Percentiles rank a stretch among this genome's conserved stretches.
phyloP scores from a whole-genome alignment of 495 filamentous ascomycete genomes.

The Immersiella caudata region DNA sequence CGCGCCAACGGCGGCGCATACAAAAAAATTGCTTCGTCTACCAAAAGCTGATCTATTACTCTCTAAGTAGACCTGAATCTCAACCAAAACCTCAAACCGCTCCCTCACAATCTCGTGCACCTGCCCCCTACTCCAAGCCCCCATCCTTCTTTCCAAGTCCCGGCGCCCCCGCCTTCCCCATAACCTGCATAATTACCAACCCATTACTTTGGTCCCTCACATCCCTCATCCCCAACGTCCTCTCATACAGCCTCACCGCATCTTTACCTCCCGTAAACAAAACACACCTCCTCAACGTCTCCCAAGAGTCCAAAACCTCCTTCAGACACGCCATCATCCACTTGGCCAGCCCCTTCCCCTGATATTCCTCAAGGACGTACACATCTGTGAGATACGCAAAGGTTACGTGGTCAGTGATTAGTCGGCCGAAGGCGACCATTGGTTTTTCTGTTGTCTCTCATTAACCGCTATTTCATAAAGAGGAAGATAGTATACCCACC shows the following conservation, averaged over 20 bases:
- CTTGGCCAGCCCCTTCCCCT: constrained; percentile 61
- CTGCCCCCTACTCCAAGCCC: neutral
- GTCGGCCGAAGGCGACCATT: constrained; percentile 62
- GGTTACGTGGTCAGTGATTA: constrained; percentile 66
- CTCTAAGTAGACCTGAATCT: neutral
- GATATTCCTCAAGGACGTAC: constrained; percentile 58
- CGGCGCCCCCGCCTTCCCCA: constrained; percentile 1
- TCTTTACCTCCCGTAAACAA: constrained; percentile 48
- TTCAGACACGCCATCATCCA: constrained; percentile 65
- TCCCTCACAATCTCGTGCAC: too few relatives aligned
- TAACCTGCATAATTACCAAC: constrained; percentile 38
- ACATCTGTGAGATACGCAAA: constrained; percentile 74
- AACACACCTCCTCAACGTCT: constrained; percentile 58
- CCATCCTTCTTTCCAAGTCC: neutral
- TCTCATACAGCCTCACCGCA: constrained; percentile 51
- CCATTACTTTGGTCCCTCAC: constrained; percentile 32
- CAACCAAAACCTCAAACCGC: neutral
- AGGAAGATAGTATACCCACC: neutral
- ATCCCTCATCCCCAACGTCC: constrained; percentile 48
- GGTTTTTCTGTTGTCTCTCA: constrained; percentile 18
- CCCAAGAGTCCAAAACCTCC: constrained; percentile 58
- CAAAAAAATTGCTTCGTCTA: constrained; percentile 55
- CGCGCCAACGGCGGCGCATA: constrained; percentile 76
- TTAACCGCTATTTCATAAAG: constrained; percentile 16
- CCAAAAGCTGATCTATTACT: constrained; percentile 28